Conservation (phyloP, 2,329 filamentous ascomycete genomes). For the Plenodomus tracheiphilus region DNA sequence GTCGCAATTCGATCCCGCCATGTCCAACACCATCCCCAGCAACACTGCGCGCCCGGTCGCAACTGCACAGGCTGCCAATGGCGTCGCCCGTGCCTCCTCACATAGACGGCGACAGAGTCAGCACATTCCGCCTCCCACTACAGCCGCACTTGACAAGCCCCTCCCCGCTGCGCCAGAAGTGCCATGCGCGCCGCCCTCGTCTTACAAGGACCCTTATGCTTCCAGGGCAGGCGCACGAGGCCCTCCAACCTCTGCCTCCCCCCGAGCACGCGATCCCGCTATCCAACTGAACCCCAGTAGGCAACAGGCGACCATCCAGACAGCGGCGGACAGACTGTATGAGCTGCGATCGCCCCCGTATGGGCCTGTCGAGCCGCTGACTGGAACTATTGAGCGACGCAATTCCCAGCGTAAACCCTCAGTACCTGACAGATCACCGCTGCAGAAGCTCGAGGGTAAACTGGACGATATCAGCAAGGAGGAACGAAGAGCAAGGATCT, state of each 20-base stretch:
- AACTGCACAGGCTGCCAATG: slow-evolving; percentile 18
- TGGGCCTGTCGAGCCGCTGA: slow-evolving; percentile 32
- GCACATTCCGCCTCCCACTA: slow-evolving; percentile 30
- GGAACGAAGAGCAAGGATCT: slow-evolving; percentile 82
- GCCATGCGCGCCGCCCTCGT: slow-evolving; percentile 56
- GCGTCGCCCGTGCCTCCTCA: slow-evolving; percentile 25
- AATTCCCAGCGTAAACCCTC: slow-evolving; percentile 51
- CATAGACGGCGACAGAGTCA: slow-evolving; percentile 39
- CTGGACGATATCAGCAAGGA: slow-evolving; percentile 93
- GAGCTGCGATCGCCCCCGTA: slow-evolving; percentile 38
- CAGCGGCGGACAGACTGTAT: slow-evolving; percentile 35
- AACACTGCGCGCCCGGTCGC: slow-evolving; percentile 33
- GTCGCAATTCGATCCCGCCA: slow-evolving; percentile 16
- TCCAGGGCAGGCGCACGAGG: slow-evolving; percentile 27
- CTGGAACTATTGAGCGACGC: slow-evolving; percentile 30
- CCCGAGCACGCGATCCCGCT: slow-evolving; percentile 36
- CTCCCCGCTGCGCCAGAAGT: slow-evolving; percentile 61
- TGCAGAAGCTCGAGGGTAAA: slow-evolving; percentile 90
- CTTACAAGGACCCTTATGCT: slow-evolving; percentile 44
- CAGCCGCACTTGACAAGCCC: slow-evolving; percentile 24
- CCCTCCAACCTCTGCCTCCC: slow-evolving; percentile 17
- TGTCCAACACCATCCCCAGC: slow-evolving; percentile 27
- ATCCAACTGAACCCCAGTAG: slow-evolving; percentile 40
- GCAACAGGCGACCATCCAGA: slow-evolving; percentile 39
- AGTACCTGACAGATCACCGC: slow-evolving; percentile 81